phyloP scores from a whole-genome alignment of 331 rosid species.

The Erythrophleum ivorense region DNA sequence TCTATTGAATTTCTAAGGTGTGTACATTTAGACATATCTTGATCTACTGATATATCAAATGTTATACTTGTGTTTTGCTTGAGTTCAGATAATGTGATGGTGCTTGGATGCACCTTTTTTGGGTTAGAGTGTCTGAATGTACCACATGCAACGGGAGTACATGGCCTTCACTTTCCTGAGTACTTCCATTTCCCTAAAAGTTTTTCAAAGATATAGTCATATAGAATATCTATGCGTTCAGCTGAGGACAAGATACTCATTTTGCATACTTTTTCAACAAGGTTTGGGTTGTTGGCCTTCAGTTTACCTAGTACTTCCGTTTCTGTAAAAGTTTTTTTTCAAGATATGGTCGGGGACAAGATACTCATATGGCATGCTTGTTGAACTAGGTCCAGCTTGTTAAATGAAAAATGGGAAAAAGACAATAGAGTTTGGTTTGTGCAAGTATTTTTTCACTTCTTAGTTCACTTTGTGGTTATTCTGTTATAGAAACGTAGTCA shows the following conservation, averaged over 20 bases:
- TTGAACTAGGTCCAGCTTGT: not conserved
- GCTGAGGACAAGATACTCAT: slow-evolving; percentile 17
- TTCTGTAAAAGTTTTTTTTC: not conserved
- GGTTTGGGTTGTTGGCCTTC: not conserved
- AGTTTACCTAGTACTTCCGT: slow-evolving; percentile 4
- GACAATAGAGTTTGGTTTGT: not conserved
- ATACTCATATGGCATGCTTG: not conserved
- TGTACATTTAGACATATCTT: not conserved
- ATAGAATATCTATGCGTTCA: not conserved
- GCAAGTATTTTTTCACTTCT: not conserved
- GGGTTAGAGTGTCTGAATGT: slow-evolving; percentile 14
- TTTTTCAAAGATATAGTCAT: not conserved
- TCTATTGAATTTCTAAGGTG: slow-evolving; percentile 81
- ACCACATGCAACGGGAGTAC: not conserved
- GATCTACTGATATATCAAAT: not conserved
- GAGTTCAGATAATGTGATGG: too few relatives aligned
- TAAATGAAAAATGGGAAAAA: not conserved
- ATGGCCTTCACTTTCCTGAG: slow-evolving; percentile 22
- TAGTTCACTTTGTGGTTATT: not conserved
- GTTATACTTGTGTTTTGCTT: slow-evolving; percentile 9
- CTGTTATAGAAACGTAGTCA: not conserved
- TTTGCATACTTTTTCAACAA: not conserved
- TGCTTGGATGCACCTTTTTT: too few relatives aligned
- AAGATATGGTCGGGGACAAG: not conserved
- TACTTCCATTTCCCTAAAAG: not conserved